A percentile compares a stretch with the other conserved stretches of the same genome.
Evolutionary conservation across 768 basidiomycete genomes (phyloP).

Genomic region (Russula lepida): DNA sequence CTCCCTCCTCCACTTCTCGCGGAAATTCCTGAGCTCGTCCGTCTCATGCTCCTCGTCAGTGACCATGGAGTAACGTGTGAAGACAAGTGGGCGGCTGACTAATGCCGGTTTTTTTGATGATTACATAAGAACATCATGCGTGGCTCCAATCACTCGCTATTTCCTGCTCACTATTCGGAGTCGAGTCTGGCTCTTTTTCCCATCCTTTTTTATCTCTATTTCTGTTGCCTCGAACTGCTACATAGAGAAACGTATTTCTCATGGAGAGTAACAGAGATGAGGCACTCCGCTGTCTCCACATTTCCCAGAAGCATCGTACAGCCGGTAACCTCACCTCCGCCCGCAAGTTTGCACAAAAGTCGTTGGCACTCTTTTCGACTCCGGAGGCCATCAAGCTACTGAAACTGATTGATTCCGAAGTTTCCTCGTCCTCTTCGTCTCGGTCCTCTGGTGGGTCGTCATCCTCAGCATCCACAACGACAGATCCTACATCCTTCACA

Average conservation of each 20-base stretch:
- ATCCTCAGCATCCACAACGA: constrained; percentile 31
- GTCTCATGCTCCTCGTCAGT: constrained; percentile 32
- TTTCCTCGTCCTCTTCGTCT: constrained; percentile 29
- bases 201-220: background rate
- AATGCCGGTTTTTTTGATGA: background rate
- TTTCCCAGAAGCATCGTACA: constrained; percentile 69
- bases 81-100: background rate
- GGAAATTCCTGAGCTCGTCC: constrained; percentile 58
- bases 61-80: background rate
- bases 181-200: background rate
- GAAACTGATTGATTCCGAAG: constrained; percentile 52
- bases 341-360: constrained; percentile 85
- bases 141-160: background rate
- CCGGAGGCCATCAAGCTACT: constrained; percentile 65
- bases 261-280: constrained; percentile 93
- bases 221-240: background rate
- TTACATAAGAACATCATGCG: background rate
- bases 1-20: constrained; percentile 67
- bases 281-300: constrained; percentile 69
- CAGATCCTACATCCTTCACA: constrained; percentile 34
- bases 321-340: constrained; percentile 68
- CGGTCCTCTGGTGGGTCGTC: constrained; percentile 28
- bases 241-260: background rate
- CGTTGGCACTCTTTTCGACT: constrained; percentile 72
- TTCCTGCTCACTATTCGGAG: background rate